Base-by-base conservation (phyloP, 345 rosid genomes). In the Gossypioides kirkii region DNA sequence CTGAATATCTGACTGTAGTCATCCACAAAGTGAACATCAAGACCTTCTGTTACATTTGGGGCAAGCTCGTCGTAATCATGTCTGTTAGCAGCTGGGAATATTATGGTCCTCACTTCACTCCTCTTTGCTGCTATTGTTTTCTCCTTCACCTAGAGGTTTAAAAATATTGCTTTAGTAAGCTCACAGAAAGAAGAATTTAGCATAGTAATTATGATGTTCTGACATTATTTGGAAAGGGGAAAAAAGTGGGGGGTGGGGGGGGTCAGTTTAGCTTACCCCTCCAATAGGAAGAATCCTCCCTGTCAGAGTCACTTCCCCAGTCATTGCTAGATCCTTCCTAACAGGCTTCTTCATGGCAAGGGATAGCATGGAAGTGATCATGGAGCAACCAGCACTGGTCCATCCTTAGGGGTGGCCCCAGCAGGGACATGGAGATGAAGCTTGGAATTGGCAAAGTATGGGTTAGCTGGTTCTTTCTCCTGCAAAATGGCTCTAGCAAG, bases 371-470 rank as follows among this genome's bases (percentile, higher is more conserved):
- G 99, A 93, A 10, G 99, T 95, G 77, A 95, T 89, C 99, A 95
- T 95, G 73, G 99, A 93, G 82, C 98, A 95, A 70, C 99, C 99
- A 16, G 99, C 99, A 67, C 99, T 95, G 7, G 98, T 42, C 99
- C 99, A 18, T 95, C 99, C 77, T 95, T 92, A 0, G 97, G 98
- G 55, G 97, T 89, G 77, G 99, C 99, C 55, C 99, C 99, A 2
- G 98, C 94, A 22, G 99, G 99, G 80, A 95, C 98, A 73, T 95
- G 99, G 78, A 93, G 97, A 86, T 95, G 99, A 73, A 95, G 86
- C 85, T 90, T 90, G 83, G 97, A 66, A 71, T 87, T 84, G 75
- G 91, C 88, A 68, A 95, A 95, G 88, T 85, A 93, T n/a, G 73
- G 82, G 75, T 84, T 91, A 61, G 78, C 90, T 0, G 90, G 91